phyloP scores from a whole-genome alignment of 768 basidiomycete genomes.

The Rhizopogon roseolus region DNA sequence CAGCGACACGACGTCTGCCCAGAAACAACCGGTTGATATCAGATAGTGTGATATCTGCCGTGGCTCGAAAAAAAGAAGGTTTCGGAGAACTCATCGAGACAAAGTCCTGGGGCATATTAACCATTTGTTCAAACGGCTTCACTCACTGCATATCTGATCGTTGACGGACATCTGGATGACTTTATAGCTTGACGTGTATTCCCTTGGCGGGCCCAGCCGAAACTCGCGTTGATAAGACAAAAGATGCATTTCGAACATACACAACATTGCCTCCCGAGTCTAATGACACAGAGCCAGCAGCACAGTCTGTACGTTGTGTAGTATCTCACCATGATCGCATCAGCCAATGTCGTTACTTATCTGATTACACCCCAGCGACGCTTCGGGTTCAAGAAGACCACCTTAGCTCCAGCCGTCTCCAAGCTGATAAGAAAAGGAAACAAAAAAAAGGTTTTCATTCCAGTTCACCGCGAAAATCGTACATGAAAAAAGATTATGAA shows the following conservation, averaged over 20 bases:
- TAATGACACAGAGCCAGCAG: not conserved
- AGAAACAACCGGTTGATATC: not conserved
- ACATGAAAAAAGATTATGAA: not conserved
- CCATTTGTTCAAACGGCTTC: not conserved
- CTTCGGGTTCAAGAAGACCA: conserved; percentile 6
- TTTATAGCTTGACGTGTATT: not conserved
- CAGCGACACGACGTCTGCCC: not conserved
- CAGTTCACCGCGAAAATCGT: conserved; percentile 9
- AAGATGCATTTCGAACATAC: not conserved
- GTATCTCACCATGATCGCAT: too few species aligned
- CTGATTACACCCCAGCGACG: conserved; percentile 8
- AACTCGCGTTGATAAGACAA: not conserved
- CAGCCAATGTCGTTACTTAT: conserved; percentile 5
- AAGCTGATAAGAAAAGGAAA: conserved; percentile 3
- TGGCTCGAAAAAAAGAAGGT: not conserved
- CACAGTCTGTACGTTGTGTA: too few species aligned
- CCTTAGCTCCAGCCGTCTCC: conserved; percentile 14
- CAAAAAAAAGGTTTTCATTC: conserved; percentile 6
- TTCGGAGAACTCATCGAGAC: too few species aligned
- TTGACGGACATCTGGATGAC: too few species aligned
- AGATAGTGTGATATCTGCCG: not conserved
- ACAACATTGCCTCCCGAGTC: not conserved
- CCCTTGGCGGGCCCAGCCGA: not conserved
- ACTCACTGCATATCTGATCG: not conserved
- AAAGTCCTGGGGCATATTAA: too few species aligned